These are phyloP conservation scores for Solanum chacoense DNA, from an alignment of 305 asterid genomes.

Conservation along the genomic window DNA sequence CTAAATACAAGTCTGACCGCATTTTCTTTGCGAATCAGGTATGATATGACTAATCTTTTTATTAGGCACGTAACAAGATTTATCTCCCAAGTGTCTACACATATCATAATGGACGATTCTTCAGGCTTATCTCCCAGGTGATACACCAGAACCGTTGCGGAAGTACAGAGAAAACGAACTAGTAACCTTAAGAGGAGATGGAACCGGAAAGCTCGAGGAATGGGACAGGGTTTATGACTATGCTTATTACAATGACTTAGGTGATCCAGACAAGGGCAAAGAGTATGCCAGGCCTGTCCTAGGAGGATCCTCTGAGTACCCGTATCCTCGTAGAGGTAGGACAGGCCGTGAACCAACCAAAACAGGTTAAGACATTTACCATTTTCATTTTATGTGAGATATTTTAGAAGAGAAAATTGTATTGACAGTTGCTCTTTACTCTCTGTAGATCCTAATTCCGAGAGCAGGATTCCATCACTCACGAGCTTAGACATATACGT, in stretches of 20 bases:
- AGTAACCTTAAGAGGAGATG: constrained; percentile 46
- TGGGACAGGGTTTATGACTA: constrained; percentile 69
- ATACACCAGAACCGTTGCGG: constrained; percentile 48
- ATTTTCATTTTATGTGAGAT: not conserved
- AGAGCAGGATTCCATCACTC: constrained; percentile 40
- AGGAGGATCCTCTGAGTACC: constrained; percentile 54
- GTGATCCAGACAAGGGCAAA: constrained; percentile 48
- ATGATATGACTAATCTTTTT: constrained; percentile 2
- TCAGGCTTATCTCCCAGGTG: constrained; percentile 54
- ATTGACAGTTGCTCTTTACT: not conserved
- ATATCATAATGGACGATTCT: not conserved
- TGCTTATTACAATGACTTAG: constrained; percentile 56
- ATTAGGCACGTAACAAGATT: not conserved
- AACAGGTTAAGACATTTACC: constrained; percentile 22
- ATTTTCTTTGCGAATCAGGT: constrained; percentile 60
- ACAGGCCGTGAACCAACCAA: constrained; percentile 51
- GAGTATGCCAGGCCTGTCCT: constrained; percentile 40
- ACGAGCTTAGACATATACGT: constrained; percentile 47
- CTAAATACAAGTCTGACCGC: constrained; percentile 33
- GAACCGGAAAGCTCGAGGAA: constrained; percentile 51
- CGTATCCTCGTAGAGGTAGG: constrained; percentile 83
- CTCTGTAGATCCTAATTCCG: constrained; percentile 46
- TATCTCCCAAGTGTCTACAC: not conserved
- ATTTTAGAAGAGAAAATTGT: not conserved
- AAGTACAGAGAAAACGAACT: constrained; percentile 51